These are phyloP conservation scores for Penicillium sp. DNA, from an alignment of 2,329 filamentous ascomycete genomes.

Conservation along the genomic window DNA sequence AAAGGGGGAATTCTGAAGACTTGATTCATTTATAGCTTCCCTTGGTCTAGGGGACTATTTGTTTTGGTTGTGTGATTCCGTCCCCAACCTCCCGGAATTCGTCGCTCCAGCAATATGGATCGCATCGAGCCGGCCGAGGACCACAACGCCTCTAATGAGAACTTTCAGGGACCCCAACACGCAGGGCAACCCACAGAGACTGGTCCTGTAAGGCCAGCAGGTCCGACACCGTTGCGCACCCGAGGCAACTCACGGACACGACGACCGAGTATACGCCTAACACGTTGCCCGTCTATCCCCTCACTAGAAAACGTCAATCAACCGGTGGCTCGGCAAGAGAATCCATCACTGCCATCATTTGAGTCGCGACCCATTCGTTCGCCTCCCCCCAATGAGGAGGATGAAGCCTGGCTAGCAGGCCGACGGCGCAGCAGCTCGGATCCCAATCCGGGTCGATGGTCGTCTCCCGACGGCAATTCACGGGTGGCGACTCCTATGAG, in stretches of 20 bases:
- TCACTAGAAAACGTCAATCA: slow-evolving; percentile 17
- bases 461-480: slow-evolving; percentile 24
- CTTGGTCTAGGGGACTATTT: not conserved
- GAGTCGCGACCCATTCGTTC: slow-evolving; percentile 16
- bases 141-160: slow-evolving; percentile 7
- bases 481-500: slow-evolving; percentile 31
- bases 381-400: slow-evolving; percentile 22
- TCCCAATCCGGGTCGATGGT: slow-evolving; percentile 38
- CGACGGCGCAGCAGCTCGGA: slow-evolving; percentile 45
- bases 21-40: not conserved
- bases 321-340: slow-evolving; percentile 8
- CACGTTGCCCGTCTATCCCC: slow-evolving; percentile 20
- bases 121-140: slow-evolving; percentile 37
- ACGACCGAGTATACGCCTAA: slow-evolving; percentile 35
- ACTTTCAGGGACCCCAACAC: slow-evolving; percentile 10
- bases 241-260: slow-evolving; percentile 27
- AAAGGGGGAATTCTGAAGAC: not conserved
- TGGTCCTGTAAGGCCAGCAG: slow-evolving; percentile 11
- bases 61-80: not conserved
- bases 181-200: slow-evolving; percentile 10
- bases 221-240: slow-evolving; percentile 17
- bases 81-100: not conserved
- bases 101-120: slow-evolving; percentile 33
- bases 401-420: slow-evolving; percentile 28
- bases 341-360: slow-evolving; percentile 18